Conservation (phyloP, 1,139 yeast genomes). For the Pichia sp. region DNA sequence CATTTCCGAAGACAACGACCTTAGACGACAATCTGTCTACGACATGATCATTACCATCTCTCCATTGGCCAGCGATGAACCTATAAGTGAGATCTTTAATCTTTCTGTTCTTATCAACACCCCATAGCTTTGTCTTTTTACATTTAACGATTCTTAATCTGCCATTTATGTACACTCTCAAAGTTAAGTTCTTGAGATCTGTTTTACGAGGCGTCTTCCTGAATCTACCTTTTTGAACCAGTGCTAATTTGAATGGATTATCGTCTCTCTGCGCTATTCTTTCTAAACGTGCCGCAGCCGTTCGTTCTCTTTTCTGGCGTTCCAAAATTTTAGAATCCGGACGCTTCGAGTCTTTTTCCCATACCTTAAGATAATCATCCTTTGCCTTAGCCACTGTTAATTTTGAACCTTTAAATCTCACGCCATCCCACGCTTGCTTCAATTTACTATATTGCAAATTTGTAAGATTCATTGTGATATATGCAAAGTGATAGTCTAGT, state of each 20-base stretch:
- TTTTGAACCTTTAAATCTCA: conserved; percentile 66
- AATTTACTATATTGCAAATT: conserved; percentile 41
- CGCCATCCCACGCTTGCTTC: conserved; percentile 55
- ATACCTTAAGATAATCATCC: conserved; percentile 36
- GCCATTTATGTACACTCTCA: conserved; percentile 60
- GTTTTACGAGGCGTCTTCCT: conserved; percentile 46
- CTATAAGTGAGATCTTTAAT: conserved; percentile 55
- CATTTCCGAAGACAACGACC: conserved; percentile 14
- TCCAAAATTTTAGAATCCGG: conserved; percentile 30
- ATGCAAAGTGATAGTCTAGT: conserved; percentile 57
- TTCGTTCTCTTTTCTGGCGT: conserved; percentile 28
- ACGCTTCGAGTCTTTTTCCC: conserved; percentile 37
- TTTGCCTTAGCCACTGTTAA: conserved; percentile 47
- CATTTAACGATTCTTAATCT: conserved; percentile 50
- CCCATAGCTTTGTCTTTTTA: conserved; percentile 82
- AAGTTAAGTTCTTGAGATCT: conserved; percentile 48
- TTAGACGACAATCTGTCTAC: conserved; percentile 46
- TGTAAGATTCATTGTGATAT: conserved; percentile 49
- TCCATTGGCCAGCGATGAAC: conserved; percentile 67
- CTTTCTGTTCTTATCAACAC: conserved; percentile 61
- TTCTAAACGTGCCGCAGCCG: conserved; percentile 32
- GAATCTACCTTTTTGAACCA: conserved; percentile 53
- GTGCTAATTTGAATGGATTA: conserved; percentile 19
- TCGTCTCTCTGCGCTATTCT: conserved; percentile 26
- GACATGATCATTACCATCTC: conserved; percentile 73